These are phyloP conservation scores for Guillardia theta DNA, from an alignment of 78 protist species.

Conservation along the genomic window DNA sequence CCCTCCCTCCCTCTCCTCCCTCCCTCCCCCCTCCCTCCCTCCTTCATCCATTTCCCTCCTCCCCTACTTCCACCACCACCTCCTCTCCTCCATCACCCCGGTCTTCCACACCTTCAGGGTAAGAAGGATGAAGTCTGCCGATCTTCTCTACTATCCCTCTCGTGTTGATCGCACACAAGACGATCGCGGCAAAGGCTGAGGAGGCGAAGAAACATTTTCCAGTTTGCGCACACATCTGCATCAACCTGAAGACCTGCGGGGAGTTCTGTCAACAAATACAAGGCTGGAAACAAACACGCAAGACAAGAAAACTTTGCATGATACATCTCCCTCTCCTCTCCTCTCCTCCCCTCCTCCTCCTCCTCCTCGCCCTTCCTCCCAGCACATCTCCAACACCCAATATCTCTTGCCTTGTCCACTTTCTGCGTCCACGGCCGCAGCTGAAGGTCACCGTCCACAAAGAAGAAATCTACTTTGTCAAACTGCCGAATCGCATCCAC, in stretches of 20 bases:
- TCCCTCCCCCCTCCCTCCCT: not conserved
- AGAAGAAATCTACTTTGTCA: no score
- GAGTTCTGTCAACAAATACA: no score
- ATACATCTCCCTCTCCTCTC: not conserved
- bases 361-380: not conserved
- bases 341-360: not conserved
- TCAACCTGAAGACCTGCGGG: no score
- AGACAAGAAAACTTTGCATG: no score
- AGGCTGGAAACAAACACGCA: no score
- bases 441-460: not conserved
- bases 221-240: no score
- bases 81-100: not conserved
- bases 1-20: not conserved
- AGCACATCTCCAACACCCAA: not conserved
- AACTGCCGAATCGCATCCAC: not conserved
- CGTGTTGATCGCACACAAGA: no score
- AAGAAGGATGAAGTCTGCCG: no score
- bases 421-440: not conserved
- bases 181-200: no score
- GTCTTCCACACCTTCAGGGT: no score
- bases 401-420: not conserved
- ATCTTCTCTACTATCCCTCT: no score
- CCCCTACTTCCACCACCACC: not conserved
- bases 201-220: no score
- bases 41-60: not conserved